These are phyloP conservation scores for Neofusicoccum ribis DNA, from an alignment of 2,329 filamentous ascomycete genomes.

Conservation along the genomic window DNA sequence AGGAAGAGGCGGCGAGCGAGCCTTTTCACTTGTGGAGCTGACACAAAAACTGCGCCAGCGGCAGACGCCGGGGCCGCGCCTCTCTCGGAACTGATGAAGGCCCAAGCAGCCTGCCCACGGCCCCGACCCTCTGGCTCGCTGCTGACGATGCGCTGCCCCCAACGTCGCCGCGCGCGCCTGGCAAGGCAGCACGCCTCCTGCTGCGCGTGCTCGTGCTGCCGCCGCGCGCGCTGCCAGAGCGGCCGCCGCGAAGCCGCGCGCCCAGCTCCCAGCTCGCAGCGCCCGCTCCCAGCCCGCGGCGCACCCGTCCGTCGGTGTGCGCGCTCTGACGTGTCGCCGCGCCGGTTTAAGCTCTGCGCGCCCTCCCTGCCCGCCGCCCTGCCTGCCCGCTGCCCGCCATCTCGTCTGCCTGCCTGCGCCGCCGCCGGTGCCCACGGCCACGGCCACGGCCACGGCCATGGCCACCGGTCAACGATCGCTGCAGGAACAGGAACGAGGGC, in stretches of 20 bases:
- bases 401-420: neutral
- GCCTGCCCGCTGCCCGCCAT: neutral
- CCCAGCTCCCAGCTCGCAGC: neutral
- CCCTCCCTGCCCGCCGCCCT: neutral
- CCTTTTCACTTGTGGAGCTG: conserved; percentile 9
- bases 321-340: conserved; percentile 7
- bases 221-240: too few relatives aligned
- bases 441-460: too few relatives aligned
- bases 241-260: too few relatives aligned
- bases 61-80: conserved; percentile 1
- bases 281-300: neutral
- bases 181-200: too few relatives aligned
- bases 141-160: neutral
- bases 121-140: neutral
- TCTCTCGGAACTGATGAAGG: neutral
- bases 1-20: conserved; percentile 11
- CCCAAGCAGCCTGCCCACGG: neutral
- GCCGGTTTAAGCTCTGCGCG: conserved; percentile 3
- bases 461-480: neutral
- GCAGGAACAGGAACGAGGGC: neutral
- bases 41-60: conserved; percentile 10
- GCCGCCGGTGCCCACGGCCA: too few relatives aligned
- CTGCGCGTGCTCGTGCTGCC: neutral
- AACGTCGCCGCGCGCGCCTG: too few relatives aligned
- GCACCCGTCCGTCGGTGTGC: neutral